These are phyloP conservation scores for Trametes punicea DNA, from an alignment of 768 basidiomycete genomes.

Conservation along the genomic window DNA sequence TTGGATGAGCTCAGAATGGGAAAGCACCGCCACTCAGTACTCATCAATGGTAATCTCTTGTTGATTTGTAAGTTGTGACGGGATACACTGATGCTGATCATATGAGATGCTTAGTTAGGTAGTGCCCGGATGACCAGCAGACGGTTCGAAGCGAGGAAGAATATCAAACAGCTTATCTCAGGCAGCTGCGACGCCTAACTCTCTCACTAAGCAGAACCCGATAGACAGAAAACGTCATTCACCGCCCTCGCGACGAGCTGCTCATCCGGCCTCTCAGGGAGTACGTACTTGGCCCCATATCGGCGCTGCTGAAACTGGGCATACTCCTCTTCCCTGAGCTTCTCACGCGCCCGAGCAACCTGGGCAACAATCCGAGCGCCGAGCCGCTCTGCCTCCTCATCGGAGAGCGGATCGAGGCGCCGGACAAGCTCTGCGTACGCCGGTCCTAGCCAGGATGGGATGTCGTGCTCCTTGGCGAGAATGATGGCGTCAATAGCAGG, in stretches of 20 bases:
- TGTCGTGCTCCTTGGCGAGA: constrained; percentile 21
- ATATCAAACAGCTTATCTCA: background rate
- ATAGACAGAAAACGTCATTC: constrained; percentile 19
- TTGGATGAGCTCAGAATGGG: no score
- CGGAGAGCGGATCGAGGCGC: constrained; percentile 22
- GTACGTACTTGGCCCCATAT: constrained; percentile 14
- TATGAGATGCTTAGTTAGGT: background rate
- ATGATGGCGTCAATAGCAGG: constrained; percentile 21
- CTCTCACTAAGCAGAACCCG: background rate
- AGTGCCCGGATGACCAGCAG: background rate
- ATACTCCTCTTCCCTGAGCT: constrained; percentile 23
- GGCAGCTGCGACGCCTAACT: background rate
- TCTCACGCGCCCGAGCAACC: constrained; percentile 27
- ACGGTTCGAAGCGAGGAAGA: background rate
- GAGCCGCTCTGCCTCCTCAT: constrained; percentile 26
- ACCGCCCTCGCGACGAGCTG: constrained; percentile 21
- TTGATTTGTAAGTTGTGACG: background rate
- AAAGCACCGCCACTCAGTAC: no score
- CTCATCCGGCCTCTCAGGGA: constrained; percentile 18
- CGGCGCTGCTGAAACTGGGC: constrained; percentile 8
- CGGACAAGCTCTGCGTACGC: constrained; percentile 26
- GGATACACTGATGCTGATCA: background rate
- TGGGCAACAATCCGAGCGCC: constrained; percentile 23
- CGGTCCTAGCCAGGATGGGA: constrained; percentile 24
- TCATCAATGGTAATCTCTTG: no score